These are phyloP conservation scores for Pseudopithomyces maydicus DNA, from an alignment of 2,329 filamentous ascomycete genomes.

Conservation along the genomic window DNA sequence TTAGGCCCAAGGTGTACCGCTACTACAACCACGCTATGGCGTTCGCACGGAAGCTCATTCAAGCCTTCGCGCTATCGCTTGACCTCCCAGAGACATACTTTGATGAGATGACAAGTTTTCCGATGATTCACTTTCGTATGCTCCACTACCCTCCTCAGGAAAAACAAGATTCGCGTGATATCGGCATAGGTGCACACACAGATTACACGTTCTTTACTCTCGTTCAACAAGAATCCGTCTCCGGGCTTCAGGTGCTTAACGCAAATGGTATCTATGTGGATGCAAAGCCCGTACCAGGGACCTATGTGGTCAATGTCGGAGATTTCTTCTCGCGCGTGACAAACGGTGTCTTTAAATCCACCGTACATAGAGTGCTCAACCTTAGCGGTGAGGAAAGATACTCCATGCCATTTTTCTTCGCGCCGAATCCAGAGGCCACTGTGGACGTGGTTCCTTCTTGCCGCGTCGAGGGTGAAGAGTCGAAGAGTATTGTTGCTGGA, in stretches of 20 bases:
- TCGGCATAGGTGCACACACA: constrained; percentile 21
- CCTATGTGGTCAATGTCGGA: constrained; percentile 43
- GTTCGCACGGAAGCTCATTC: constrained; percentile 39
- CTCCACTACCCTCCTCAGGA: constrained; percentile 21
- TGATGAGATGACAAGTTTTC: constrained; percentile 37
- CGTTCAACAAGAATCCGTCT: constrained; percentile 12
- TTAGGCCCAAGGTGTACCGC: constrained; percentile 37
- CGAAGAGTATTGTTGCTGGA: constrained; percentile 9
- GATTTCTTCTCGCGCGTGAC: constrained; percentile 41
- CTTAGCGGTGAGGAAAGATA: constrained; percentile 36
- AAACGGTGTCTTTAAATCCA: constrained; percentile 37
- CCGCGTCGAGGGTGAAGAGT: not conserved
- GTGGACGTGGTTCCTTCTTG: constrained; percentile 13
- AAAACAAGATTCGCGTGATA: constrained; percentile 7
- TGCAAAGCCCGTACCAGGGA: constrained; percentile 34
- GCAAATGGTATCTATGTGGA: constrained; percentile 41
- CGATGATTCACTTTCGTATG: constrained; percentile 38
- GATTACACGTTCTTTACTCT: constrained; percentile 20
- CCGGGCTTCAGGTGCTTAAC: constrained; percentile 40
- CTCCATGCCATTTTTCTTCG: constrained; percentile 41
- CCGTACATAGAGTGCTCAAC: constrained; percentile 42
- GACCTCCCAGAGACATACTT: constrained; percentile 38
- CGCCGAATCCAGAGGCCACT: constrained; percentile 21
- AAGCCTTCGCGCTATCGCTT: constrained; percentile 40
- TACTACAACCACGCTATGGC: constrained; percentile 41